Evolutionary conservation across 345 rosid genomes (phyloP).

Genomic region (Populus tremula): DNA sequence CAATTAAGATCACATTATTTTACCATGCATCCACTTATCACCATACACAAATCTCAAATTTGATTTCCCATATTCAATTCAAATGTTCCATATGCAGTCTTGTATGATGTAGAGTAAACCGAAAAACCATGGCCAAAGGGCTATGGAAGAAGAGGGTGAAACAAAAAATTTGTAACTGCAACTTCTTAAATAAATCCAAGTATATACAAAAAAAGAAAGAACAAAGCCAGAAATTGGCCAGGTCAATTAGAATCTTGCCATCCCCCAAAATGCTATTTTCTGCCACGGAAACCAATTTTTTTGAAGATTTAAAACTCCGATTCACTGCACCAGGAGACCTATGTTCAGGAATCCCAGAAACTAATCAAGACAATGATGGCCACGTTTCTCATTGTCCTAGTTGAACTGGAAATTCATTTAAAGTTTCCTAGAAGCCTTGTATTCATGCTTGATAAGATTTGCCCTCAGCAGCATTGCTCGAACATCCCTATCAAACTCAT

Average conservation of each 20-base stretch:
- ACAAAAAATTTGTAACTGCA: neutral
- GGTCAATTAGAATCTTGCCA: conserved; percentile 13
- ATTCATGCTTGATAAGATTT: conserved; percentile 80
- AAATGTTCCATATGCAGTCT: neutral
- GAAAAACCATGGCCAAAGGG: neutral
- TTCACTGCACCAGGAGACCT: neutral
- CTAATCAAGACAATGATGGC: conserved; percentile 5
- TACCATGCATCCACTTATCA: neutral
- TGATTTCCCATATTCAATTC: neutral
- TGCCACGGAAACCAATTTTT: conserved; percentile 10
- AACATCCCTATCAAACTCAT: conserved; percentile 83
- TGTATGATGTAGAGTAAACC: neutral
- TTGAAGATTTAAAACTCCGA: conserved; percentile 1
- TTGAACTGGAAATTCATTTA: conserved; percentile 28
- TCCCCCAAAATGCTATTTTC: conserved; percentile 20
- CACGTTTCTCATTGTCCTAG: neutral
- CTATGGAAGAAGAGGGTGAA: neutral
- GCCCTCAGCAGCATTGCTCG: conserved; percentile 85
- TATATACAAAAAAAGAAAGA: conserved; percentile 35
- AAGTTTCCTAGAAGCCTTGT: conserved; percentile 61
- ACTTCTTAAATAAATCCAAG: conserved; percentile 19
- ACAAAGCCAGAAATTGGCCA: neutral
- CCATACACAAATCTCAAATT: neutral
- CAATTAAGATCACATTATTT: neutral
- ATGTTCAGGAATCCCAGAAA: neutral